Percentiles rank a stretch among this genome's conserved stretches.
These are phyloP conservation scores for Aspergillus ochraceoroseus DNA, from an alignment of 2,329 filamentous ascomycete species.

Conservation along the genomic window DNA sequence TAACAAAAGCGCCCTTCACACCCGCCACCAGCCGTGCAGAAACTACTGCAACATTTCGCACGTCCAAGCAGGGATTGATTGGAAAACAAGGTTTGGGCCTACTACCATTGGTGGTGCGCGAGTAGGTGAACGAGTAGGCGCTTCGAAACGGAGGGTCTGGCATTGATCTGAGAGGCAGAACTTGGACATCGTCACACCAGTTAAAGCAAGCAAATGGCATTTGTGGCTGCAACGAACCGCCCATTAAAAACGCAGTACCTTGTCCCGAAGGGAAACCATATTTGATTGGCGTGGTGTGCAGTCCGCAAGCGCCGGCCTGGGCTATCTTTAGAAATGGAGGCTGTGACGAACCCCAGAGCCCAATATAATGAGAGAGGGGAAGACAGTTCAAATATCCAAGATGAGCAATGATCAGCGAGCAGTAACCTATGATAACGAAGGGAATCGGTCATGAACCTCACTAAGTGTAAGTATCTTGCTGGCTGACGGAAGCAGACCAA, in stretches of 20 bases:
- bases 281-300: constrained; percentile 22
- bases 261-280: constrained; percentile 13
- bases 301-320: constrained; percentile 26
- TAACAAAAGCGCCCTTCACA: constrained; percentile 15
- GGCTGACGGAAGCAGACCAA: too few species aligned
- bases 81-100: constrained; percentile 6
- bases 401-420: constrained; percentile 6
- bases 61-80: constrained; percentile 18
- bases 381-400: neutral
- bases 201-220: constrained; percentile 8
- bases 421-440: neutral
- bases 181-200: constrained; percentile 16
- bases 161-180: constrained; percentile 15
- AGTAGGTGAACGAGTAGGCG: constrained; percentile 14
- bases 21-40: constrained; percentile 22
- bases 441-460: too few species aligned
- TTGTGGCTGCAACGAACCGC: constrained; percentile 24
- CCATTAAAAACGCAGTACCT: constrained; percentile 8
- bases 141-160: constrained; percentile 17
- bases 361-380: neutral
- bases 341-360: neutral
- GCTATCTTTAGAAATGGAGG: constrained; percentile 30
- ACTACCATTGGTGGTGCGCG: constrained; percentile 19
- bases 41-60: constrained; percentile 35
- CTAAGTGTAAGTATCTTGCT: too few species aligned